phyloP scores from a whole-genome alignment of 371 early-diverging fungal genomes.

The Lichtheimia hyalospora region DNA sequence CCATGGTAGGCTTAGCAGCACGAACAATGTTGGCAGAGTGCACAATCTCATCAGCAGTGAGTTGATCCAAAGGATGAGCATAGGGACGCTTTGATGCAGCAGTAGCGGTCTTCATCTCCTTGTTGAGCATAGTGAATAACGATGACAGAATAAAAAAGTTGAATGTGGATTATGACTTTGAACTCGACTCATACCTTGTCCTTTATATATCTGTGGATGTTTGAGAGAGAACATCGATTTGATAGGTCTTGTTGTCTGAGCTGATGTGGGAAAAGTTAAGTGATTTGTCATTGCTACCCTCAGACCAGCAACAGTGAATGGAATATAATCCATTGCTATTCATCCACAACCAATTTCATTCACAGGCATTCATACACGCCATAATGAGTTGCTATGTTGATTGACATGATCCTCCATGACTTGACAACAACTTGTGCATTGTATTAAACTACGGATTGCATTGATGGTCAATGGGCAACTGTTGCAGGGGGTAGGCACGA shows the following conservation, averaged over 20 bases:
- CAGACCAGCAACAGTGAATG: slow-evolving; percentile 27
- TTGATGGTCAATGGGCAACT: no score
- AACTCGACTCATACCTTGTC: slow-evolving; percentile 17
- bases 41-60: slow-evolving; percentile 43
- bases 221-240: neutral
- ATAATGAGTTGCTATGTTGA: no score
- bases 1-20: slow-evolving; percentile 27
- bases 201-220: slow-evolving; percentile 5
- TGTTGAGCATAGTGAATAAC: slow-evolving; percentile 20
- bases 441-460: no score
- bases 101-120: slow-evolving; percentile 43
- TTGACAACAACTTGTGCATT: no score
- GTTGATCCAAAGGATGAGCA: slow-evolving; percentile 48
- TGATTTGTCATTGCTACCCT: slow-evolving; percentile 48
- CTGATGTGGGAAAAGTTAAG: slow-evolving; percentile 21
- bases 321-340: no score
- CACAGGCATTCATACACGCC: no score
- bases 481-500: neutral
- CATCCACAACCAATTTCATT: no score
- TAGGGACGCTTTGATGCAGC: slow-evolving; percentile 21
- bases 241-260: slow-evolving; percentile 14
- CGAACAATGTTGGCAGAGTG: slow-evolving; percentile 36
- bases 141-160: slow-evolving; percentile 9
- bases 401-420: no score
- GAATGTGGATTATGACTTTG: slow-evolving; percentile 12